phyloP scores from a whole-genome alignment of 2,329 filamentous ascomycete genomes.

The Cadophora sp. region DNA sequence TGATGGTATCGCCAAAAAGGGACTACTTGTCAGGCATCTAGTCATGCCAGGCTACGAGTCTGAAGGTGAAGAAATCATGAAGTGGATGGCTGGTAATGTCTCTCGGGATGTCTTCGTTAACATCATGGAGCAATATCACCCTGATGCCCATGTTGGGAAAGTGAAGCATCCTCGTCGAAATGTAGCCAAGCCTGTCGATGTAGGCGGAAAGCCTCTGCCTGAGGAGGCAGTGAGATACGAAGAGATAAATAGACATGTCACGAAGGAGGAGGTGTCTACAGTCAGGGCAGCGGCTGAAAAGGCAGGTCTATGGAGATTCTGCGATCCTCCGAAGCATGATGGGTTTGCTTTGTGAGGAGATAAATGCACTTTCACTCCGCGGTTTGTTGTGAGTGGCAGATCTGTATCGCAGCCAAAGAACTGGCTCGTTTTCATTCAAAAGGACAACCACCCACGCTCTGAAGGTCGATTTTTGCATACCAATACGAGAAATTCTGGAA shows the following conservation, averaged over 20 bases:
- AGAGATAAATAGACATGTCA: conserved; percentile 79
- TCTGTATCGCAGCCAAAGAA: too few species aligned
- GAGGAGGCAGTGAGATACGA: conserved; percentile 65
- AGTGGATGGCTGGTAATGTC: conserved; percentile 75
- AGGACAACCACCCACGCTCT: too few species aligned
- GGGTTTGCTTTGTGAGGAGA: conserved; percentile 32
- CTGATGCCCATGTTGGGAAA: conserved; percentile 83
- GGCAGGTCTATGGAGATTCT: conserved; percentile 81
- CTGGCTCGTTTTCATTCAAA: too few species aligned
- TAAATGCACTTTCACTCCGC: too few species aligned
- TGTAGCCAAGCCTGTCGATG: conserved; percentile 42
- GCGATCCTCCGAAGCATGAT: conserved; percentile 58
- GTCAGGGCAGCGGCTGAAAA: conserved; percentile 72
- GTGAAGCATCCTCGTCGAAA: conserved; percentile 51
- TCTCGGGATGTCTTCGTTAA: conserved; percentile 80
- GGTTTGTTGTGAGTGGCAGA: too few species aligned
- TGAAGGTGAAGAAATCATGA: conserved; percentile 77
- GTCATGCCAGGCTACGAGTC: conserved; percentile 84
- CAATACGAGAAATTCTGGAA: too few species aligned
- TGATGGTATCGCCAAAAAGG: conserved; percentile 81
- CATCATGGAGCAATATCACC: conserved; percentile 89
- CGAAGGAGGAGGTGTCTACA: conserved; percentile 66
- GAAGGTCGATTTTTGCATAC: too few species aligned
- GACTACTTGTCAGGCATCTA: conserved; percentile 77
- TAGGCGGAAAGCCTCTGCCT: conserved; percentile 27